Evolutionary conservation across 1,139 yeast species (phyloP), one percentile per base, ranked within the genome.

Genomic region (Hansenula lynferdii): DNA sequence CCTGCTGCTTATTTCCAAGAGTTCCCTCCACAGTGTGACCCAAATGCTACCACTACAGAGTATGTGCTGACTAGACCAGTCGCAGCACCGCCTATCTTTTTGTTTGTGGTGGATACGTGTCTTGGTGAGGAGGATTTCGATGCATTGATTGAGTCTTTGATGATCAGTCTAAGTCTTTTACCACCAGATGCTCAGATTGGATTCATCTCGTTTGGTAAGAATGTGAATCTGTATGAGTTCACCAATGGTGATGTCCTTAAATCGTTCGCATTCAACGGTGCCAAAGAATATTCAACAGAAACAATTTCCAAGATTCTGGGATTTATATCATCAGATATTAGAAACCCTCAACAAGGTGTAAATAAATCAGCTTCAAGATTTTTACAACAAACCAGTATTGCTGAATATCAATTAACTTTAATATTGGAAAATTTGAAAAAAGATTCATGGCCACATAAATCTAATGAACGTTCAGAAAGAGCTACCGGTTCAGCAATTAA

Each of bases 41-140:
- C 75, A 0, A 64, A 61, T 25, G 61, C 65, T 30, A 57, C 80
- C 8, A 77, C 89, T 1, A 67, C 81, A 16, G 92, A 84, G 55
- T 84, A 81, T 52, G 54, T 68, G 9, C 64, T 83, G 18, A 74
- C 77, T 1, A 65, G 72, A 31, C 42, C 38, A 28, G 64, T 68
- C 19, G 61, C 60, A 1, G 39, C 37, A 22, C 77, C 80, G 0
- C 67, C 67, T 1, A 69, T 81, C 6, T 81, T 77, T 53, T 53
- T 81, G 26, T 80, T 70, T 49, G 78, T 82, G n/a, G 77, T 84
- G 21, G 94, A 84, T 58, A 70, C 83, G 0, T 77, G 86, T 48
- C 64, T 76, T 37, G 82, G 73, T 31, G 54, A 55, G 4, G 71
- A 66, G 16, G 66, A 64, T 40, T 53, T 73, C 14, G 76, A 70